Base-by-base conservation (phyloP, 192 early-diverging fungal species). In the Rhizoclosmatium globosum region DNA sequence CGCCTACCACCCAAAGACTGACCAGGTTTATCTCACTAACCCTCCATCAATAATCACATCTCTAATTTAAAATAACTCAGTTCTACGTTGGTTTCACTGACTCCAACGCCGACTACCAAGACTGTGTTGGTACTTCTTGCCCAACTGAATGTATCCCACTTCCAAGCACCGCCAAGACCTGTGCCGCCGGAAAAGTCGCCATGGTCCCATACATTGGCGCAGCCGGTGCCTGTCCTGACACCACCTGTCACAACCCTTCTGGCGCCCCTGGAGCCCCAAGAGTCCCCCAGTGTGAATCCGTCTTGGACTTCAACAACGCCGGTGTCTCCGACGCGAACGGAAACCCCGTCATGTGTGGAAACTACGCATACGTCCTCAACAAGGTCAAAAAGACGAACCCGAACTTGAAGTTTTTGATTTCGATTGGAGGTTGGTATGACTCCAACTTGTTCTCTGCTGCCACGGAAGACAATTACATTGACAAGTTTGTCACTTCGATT, bases 1-100 rank as follows among this genome's bases (percentile, higher is more conserved):
- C 59, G 78, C 79, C 61, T 80, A 79, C 13, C 67, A 81, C 45
- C 76, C 81, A 2, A 79, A 76, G 1, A 82, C 72, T n/a, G 6
- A 74, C 15, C 67, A 68, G 67, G 60, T 62, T 21, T 21, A 21
- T 9, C 38, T 4, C 19, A 90, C 69, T 89, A 92, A 44, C 91
- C 91, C 23, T 92, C 91, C 81, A 87, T 87, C 4, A 78, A 85
- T 6, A 81, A 88, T 60, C 78, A 81, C 62, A 77, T 76, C 17
- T 13, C 3, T 58, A 77, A 21, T 76, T 78, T 3, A 79, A 79
- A 0, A 80, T 23, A 6, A 7, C 15, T 21, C 72, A 74, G 72
- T 74, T 64, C 44, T 74, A 74, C 72, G n/a, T 74, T 47, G 72
- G 59, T 41, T 74, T 74, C 60, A 74, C 72, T 23, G 72, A 74